These are phyloP conservation scores for Amanita polypyramis DNA, from an alignment of 768 basidiomycete species.

Conservation along the genomic window DNA sequence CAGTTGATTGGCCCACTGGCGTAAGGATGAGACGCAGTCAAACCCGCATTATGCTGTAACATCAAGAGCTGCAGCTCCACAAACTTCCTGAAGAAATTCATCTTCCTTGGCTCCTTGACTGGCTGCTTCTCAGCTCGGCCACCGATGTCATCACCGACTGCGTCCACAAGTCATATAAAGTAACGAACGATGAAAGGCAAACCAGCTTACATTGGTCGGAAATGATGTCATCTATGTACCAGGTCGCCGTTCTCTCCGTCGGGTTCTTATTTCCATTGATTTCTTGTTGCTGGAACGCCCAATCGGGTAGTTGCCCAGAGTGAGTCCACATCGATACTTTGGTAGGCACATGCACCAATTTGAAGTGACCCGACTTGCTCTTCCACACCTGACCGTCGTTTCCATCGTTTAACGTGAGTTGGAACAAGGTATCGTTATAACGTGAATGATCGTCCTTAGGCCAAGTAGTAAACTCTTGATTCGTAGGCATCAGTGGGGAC, in stretches of 20 bases:
- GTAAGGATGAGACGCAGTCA: slow-evolving; percentile 97
- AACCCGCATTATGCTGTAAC: slow-evolving; percentile 98
- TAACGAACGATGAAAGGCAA: neutral
- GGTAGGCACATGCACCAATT: slow-evolving; percentile 80
- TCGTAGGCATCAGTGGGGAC: slow-evolving; percentile 92
- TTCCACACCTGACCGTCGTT: slow-evolving; percentile 78
- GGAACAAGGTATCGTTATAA: slow-evolving; percentile 86
- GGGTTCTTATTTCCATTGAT: slow-evolving; percentile 96
- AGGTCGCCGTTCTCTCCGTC: slow-evolving; percentile 69
- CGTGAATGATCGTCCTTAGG: slow-evolving; percentile 65
- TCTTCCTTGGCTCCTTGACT: slow-evolving; percentile 61
- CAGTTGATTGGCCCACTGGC: slow-evolving; percentile 94
- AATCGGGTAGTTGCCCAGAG: slow-evolving; percentile 75
- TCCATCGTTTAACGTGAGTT: slow-evolving; percentile 60
- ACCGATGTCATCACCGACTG: slow-evolving; percentile 45
- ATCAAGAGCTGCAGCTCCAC: slow-evolving; percentile 88
- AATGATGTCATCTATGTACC: slow-evolving; percentile 84
- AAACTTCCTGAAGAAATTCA: slow-evolving; percentile 95
- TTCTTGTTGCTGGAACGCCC: slow-evolving; percentile 97
- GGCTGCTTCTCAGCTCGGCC: slow-evolving; percentile 42
- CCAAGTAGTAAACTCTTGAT: slow-evolving; percentile 97
- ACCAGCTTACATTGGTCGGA: slow-evolving; percentile 51
- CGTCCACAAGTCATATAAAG: slow-evolving; percentile 5
- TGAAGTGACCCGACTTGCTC: slow-evolving; percentile 91
- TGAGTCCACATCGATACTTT: slow-evolving; percentile 95